phyloP scores from a whole-genome alignment of 164 flowering plant genomes.

The Dillenia suffruticosa region DNA sequence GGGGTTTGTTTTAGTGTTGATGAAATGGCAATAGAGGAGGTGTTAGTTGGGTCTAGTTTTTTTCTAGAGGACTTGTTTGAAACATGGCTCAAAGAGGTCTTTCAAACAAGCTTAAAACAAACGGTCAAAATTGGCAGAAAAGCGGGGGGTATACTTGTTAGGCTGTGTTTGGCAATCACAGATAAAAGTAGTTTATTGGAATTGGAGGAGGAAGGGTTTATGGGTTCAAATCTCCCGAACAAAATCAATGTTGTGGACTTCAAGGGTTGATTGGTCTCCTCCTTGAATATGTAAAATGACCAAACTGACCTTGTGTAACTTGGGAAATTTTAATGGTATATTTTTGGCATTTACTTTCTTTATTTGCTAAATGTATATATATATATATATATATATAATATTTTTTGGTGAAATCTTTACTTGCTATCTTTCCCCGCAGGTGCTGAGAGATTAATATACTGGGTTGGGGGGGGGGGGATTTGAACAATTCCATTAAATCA shows the following conservation, averaged over 20 bases:
- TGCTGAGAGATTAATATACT: too few relatives aligned
- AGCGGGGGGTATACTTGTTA: conserved; percentile 31
- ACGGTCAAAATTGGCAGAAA: conserved; percentile 37
- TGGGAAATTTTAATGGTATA: conserved; percentile 13
- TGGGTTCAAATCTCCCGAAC: conserved; percentile 70
- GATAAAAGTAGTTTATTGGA: conserved; percentile 10
- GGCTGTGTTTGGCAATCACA: conserved; percentile 47
- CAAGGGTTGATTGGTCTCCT: conserved; percentile 19
- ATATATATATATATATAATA: too few relatives aligned
- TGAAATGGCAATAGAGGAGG: conserved; percentile 45
- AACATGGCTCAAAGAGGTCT: conserved; percentile 68
- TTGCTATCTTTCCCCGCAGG: too few relatives aligned
- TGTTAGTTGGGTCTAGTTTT: conserved; percentile 32
- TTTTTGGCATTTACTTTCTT: too few relatives aligned
- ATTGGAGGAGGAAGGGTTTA: conserved; percentile 36
- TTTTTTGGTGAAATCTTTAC: too few relatives aligned
- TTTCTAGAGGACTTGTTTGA: conserved; percentile 55
- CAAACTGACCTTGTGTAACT: conserved; percentile 17
- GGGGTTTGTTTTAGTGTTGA: conserved; percentile 34
- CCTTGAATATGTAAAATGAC: conserved; percentile 14
- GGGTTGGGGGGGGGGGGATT: too few relatives aligned
- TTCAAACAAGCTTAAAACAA: conserved; percentile 50
- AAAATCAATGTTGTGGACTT: conserved; percentile 34
- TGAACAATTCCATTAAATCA: too few relatives aligned
- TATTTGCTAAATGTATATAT: too few relatives aligned